These are phyloP conservation scores for Trapa incisa DNA, from an alignment of 345 rosid genomes.

Conservation along the genomic window DNA sequence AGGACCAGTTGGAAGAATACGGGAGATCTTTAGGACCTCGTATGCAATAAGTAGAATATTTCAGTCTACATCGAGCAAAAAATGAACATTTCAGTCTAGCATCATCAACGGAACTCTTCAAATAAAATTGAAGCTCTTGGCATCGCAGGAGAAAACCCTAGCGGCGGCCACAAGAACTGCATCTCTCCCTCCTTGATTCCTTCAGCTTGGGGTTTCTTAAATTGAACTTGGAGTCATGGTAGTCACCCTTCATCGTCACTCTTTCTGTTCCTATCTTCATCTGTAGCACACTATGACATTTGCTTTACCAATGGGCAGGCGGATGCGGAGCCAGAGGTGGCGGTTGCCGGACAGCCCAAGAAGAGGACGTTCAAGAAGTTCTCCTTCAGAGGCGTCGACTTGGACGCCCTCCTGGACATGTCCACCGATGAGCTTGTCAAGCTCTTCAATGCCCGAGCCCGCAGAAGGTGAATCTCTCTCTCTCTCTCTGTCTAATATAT, in stretches of 20 bases:
- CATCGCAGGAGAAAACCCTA: constrained; percentile 14
- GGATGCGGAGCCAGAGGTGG: constrained; percentile 33
- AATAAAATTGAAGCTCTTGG: too few relatives aligned
- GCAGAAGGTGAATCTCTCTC: constrained; percentile 54
- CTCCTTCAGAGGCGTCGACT: constrained; percentile 41
- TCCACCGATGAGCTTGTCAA: constrained; percentile 86
- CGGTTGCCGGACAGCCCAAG: constrained; percentile 24
- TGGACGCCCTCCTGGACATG: constrained; percentile 80
- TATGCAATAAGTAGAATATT: background rate
- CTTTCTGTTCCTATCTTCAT: background rate
- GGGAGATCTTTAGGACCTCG: background rate
- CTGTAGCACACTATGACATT: background rate
- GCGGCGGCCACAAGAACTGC: constrained; percentile 13
- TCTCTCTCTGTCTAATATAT: too few relatives aligned
- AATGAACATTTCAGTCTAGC: too few relatives aligned
- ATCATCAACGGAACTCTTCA: background rate
- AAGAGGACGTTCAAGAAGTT: constrained; percentile 17
- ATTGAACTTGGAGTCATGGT: constrained; percentile 20
- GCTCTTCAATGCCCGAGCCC: constrained; percentile 78
- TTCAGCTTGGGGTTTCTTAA: background rate
- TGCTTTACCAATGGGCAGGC: constrained; percentile 13
- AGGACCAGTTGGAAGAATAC: background rate
- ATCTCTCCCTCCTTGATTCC: background rate
- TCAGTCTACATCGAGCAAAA: too few relatives aligned
- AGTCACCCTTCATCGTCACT: background rate